A percentile compares a stretch with the other conserved stretches of the same genome.
Evolutionary conservation across 176 grass and related monocot species (phyloP).

Genomic region (Lolium rigidum): DNA sequence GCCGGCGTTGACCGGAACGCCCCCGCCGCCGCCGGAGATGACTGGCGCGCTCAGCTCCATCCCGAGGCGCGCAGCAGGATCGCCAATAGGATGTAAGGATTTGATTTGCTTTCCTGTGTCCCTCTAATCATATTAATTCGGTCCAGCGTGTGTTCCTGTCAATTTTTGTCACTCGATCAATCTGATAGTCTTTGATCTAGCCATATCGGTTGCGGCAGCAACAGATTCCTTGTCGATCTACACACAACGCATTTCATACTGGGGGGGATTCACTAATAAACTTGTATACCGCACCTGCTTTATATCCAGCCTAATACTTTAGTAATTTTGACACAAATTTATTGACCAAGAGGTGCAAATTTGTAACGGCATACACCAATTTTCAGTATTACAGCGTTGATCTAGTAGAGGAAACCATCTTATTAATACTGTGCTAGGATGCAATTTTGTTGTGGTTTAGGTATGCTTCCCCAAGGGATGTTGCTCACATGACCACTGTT

Average conservation of each 20-base stretch:
- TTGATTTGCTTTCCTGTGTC: neutral
- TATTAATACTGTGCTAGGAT: no score
- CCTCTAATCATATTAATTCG: neutral
- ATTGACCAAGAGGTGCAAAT: neutral
- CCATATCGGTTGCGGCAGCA: neutral
- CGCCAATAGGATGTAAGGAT: neutral
- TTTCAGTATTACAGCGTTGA: neutral
- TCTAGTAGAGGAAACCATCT: neutral
- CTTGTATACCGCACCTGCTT: no score
- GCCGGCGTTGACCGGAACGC: conserved; percentile 16
- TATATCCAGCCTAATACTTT: neutral
- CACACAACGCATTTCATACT: no score
- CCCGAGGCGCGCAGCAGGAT: neutral
- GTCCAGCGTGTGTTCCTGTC: neutral
- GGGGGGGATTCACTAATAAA: no score
- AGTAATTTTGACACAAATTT: neutral
- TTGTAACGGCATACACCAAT: neutral
- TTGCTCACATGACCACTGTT: no score
- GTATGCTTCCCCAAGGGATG: no score
- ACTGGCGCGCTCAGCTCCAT: neutral
- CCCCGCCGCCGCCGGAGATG: neutral
- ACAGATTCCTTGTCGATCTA: no score
- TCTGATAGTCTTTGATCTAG: neutral
- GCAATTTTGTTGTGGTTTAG: no score
- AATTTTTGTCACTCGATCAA: neutral